Percentiles rank a stretch among this genome's conserved stretches.
These are phyloP conservation scores for Sparassis latifolia DNA, from an alignment of 1,284 basidiomycete genomes.

Conservation along the genomic window DNA sequence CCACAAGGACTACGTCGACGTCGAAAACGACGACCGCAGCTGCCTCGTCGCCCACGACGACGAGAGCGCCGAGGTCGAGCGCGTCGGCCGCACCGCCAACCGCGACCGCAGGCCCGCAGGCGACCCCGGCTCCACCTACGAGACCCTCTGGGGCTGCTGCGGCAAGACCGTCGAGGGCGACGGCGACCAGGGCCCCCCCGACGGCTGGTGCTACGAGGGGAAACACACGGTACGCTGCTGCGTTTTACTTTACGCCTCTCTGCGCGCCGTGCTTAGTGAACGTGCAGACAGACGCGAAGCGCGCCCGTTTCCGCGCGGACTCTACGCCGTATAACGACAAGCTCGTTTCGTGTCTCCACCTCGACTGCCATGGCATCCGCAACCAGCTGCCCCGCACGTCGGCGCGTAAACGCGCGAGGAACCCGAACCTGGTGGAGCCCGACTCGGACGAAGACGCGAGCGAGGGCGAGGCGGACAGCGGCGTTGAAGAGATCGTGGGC, in stretches of 20 bases:
- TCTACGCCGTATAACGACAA: slow-evolving; percentile 63
- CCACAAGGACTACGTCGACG: slow-evolving; percentile 43
- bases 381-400: slow-evolving; percentile 23
- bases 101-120: slow-evolving; percentile 14
- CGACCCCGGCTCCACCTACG: slow-evolving; percentile 31
- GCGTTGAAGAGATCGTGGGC: slow-evolving; percentile 27
- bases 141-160: slow-evolving; percentile 66
- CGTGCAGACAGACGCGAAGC: slow-evolving; percentile 57
- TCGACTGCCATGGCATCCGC: slow-evolving; percentile 45
- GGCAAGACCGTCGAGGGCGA: slow-evolving; percentile 62
- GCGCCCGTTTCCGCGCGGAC: slow-evolving; percentile 71
- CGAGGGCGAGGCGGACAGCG: slow-evolving; percentile 26
- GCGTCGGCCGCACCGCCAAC: slow-evolving; percentile 27
- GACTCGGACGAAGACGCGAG: slow-evolving; percentile 23
- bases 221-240: slow-evolving; percentile 54
- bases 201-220: slow-evolving; percentile 80
- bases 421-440: slow-evolving; percentile 20
- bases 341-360: slow-evolving; percentile 48
- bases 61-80: slow-evolving; percentile 46
- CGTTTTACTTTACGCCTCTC: slow-evolving; percentile 6
- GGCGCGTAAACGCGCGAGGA: slow-evolving; percentile 22
- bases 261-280: not conserved
- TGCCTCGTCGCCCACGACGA: slow-evolving; percentile 48
- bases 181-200: slow-evolving; percentile 72
- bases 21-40: slow-evolving; percentile 31